These are phyloP conservation scores for Aspergillus tanneri DNA, from an alignment of 2,329 filamentous ascomycete genomes.

Conservation along the genomic window DNA sequence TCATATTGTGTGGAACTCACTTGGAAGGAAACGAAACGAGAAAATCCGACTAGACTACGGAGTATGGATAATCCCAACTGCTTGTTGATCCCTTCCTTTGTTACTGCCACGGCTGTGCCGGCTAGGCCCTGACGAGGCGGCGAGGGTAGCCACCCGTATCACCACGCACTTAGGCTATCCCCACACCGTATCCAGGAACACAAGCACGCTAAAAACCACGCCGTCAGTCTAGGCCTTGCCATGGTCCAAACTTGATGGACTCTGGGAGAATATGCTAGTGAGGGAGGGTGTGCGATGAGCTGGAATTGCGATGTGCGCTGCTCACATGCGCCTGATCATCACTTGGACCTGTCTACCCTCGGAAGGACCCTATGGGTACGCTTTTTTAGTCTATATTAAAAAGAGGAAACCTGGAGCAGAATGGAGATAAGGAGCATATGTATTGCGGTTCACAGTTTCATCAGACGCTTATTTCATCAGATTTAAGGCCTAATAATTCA, in stretches of 20 bases:
- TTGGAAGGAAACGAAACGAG: not conserved
- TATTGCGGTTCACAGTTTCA: not conserved
- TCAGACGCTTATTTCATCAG: not conserved
- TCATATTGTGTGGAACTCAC: not conserved
- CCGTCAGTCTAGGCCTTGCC: conserved; percentile 27
- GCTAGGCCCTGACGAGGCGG: not conserved
- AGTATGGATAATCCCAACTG: not conserved
- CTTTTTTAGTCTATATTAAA: no score
- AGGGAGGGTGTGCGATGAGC: conserved; percentile 8
- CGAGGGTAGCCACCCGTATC: conserved; percentile 4
- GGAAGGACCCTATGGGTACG: no score
- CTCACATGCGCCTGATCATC: conserved; percentile 12
- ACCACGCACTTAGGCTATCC: conserved; percentile 20
- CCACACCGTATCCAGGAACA: conserved; percentile 23
- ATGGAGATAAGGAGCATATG: not conserved
- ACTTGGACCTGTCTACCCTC: not conserved
- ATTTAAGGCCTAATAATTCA: not conserved
- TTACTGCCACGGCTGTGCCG: not conserved
- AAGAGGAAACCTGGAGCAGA: no score
- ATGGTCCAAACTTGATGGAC: conserved; percentile 24
- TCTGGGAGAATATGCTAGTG: conserved; percentile 11
- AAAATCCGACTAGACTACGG: not conserved
- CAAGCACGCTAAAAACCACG: conserved; percentile 18
- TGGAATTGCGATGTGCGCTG: conserved; percentile 22
- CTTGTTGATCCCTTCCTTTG: not conserved